These are phyloP conservation scores for Solanum chmielewskii DNA, from an alignment of 257 asterid species.

Conservation along the genomic window DNA sequence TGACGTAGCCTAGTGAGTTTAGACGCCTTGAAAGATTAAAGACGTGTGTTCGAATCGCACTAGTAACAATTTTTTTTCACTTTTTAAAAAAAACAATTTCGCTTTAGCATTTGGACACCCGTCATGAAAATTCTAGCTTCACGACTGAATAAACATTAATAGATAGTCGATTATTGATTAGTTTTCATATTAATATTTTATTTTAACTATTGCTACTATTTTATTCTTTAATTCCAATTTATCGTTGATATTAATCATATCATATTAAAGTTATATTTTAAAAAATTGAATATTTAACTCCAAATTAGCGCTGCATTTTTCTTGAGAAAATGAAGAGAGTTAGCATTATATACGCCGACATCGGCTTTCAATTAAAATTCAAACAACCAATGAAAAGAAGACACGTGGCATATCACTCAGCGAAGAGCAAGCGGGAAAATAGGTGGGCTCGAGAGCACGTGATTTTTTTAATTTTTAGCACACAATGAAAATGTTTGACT, in stretches of 20 bases:
- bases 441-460: slow-evolving; percentile 2
- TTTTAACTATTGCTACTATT: background rate
- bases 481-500: background rate
- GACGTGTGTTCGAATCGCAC: no score
- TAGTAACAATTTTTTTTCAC: no score
- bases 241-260: no score
- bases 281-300: background rate
- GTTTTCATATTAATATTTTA: no score
- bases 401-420: background rate
- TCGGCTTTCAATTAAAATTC: background rate
- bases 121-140: no score
- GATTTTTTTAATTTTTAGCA: background rate
- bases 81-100: no score
- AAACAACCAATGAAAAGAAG: background rate
- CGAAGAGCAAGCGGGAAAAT: background rate
- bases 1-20: no score
- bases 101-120: no score
- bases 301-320: background rate
- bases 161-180: background rate
- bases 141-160: fast-evolving
- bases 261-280: background rate
- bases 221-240: no score
- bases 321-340: background rate
- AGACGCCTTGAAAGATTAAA: no score
- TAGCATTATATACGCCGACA: background rate